phyloP scores from a whole-genome alignment of 2,329 filamentous ascomycete species.

The Sphaerulina vaccinii region DNA sequence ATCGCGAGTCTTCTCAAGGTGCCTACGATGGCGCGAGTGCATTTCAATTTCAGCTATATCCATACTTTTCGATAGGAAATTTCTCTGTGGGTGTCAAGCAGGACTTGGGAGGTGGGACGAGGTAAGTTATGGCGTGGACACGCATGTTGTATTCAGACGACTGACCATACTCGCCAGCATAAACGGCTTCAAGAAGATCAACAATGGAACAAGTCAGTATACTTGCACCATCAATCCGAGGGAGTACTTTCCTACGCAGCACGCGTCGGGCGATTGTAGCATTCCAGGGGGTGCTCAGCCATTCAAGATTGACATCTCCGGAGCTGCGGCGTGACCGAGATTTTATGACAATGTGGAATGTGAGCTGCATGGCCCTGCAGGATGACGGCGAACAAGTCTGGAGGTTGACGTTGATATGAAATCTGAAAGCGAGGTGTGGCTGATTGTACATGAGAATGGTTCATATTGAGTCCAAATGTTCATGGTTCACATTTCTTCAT shows the following conservation, averaged over 20 bases:
- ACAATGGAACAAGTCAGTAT: constrained; percentile 9
- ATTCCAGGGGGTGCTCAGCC: constrained; percentile 12
- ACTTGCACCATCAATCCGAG: constrained; percentile 26
- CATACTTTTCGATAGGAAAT: constrained; percentile 32
- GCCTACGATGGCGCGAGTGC: constrained; percentile 19
- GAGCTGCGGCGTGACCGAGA: too few relatives aligned
- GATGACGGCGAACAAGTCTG: too few relatives aligned
- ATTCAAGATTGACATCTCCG: too few relatives aligned
- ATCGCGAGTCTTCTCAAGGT: constrained; percentile 19
- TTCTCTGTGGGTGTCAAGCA: constrained; percentile 29
- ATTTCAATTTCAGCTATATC: constrained; percentile 30
- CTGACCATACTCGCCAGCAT: constrained; percentile 2
- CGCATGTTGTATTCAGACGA: not conserved
- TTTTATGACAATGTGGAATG: too few relatives aligned
- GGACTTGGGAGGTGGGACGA: constrained; percentile 17
- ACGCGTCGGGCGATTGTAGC: constrained; percentile 29
- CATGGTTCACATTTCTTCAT: too few relatives aligned
- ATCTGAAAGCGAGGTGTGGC: too few relatives aligned
- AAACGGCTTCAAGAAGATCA: not conserved
- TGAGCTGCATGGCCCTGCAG: too few relatives aligned
- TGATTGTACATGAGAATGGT: too few relatives aligned
- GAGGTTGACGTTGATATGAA: too few relatives aligned
- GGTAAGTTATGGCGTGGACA: constrained; percentile 6
- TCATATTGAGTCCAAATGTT: too few relatives aligned
- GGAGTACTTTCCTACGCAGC: constrained; percentile 22